phyloP scores from a whole-genome alignment of 768 basidiomycete species.

The Cyathus striatus region DNA sequence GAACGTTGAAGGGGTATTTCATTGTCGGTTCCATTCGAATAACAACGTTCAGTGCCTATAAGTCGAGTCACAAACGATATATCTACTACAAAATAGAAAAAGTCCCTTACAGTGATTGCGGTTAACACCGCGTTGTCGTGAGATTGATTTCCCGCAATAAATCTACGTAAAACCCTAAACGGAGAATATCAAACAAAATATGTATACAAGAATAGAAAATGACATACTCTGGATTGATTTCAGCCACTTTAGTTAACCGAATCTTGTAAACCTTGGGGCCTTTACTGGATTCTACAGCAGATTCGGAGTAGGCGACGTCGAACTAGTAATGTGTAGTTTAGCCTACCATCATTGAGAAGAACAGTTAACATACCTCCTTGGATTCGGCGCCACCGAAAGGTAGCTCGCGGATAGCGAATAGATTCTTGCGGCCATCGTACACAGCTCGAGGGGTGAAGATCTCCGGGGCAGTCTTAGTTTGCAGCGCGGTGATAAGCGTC shows the following conservation, averaged over 20 bases:
- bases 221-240: constrained; percentile 29
- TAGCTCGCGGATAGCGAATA: constrained; percentile 56
- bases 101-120: constrained; percentile 60
- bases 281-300: constrained; percentile 25
- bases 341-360: constrained; percentile 3
- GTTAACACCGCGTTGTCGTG: constrained; percentile 61
- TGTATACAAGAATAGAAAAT: background rate
- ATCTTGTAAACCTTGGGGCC: constrained; percentile 68
- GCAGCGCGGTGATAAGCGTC: constrained; percentile 62
- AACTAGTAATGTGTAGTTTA: constrained; percentile 38
- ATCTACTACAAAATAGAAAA: background rate
- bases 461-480: constrained; percentile 49
- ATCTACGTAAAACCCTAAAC: constrained; percentile 55
- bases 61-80: background rate
- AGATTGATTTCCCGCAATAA: constrained; percentile 57
- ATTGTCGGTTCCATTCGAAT: constrained; percentile 75
- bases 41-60: constrained; percentile 70
- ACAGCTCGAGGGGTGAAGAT: constrained; percentile 71
- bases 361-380: constrained; percentile 47
- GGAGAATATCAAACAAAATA: background rate
- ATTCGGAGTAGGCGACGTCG: constrained; percentile 46
- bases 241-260: constrained; percentile 51
- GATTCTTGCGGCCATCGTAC: constrained; percentile 79
- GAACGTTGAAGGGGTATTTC: constrained; percentile 68
- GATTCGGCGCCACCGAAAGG: constrained; percentile 48